Evolutionary conservation across 2,329 filamentous ascomycete genomes (phyloP), one percentile per base, ranked within the genome.

Genomic region (Exophiala lecanii-corni): DNA sequence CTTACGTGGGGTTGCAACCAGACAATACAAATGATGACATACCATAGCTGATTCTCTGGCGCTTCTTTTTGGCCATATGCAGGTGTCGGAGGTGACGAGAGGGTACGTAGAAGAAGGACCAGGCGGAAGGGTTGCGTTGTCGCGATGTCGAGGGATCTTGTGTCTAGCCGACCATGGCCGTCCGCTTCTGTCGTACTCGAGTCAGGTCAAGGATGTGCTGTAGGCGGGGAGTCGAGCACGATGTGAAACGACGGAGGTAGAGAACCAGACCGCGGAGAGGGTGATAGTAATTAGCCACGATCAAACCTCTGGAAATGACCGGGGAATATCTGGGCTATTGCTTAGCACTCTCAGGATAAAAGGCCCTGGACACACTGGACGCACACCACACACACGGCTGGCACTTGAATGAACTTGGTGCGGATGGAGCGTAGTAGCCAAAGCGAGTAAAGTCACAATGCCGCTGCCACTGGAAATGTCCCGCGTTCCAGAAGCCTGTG

Each of bases 21-120:
- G n/a, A n/a, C n/a, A n/a, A n/a, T n/a, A n/a, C n/a, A n/a, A n/a
- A n/a, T n/a, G n/a, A n/a, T 49, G 41, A 67, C 72, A 62, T 60
- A 84, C 80, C 79, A 70, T 84, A 84, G 64, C 79, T 82, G 66
- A 84, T 81, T 65, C 79, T 78, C 65, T 84, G 81, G 62, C 76
- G 79, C 59, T 75, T 75, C 70, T 82, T 84, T 64, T 78, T 81
- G 61, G 79, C 78, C 79, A 82, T 82, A 41, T 51, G 46, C 34
- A 30, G 17, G 42, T 23, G 20, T 2, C 23, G 25, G 26, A 32
- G 32, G 33, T 9, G 33, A 7, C 12, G 23, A 26, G 23, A 12
- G 12, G 23, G 23, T 7, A 12, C 7, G 23, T 26, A 26, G 23
- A 26, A 12, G 12, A 26, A 26, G 12, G 23, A 26, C 23, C 23